Conservation (phyloP, 164 flowering plant genomes). For the Sextonia rubra region DNA sequence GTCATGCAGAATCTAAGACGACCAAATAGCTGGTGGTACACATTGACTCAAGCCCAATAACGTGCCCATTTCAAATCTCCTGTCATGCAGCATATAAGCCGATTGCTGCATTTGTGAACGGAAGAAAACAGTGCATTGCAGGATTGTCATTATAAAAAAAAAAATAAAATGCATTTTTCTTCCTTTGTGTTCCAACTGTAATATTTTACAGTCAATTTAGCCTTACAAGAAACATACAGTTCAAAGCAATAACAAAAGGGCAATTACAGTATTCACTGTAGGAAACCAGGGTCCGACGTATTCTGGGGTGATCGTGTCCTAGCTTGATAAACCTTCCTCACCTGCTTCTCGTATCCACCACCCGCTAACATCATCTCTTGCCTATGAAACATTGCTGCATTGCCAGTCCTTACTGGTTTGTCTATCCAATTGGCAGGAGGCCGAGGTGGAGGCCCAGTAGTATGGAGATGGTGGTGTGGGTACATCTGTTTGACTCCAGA, state of each 20-base stretch:
- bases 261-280: constrained; percentile 3
- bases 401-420: constrained; percentile 21
- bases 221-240: background rate
- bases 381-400: constrained; percentile 22
- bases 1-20: too few relatives aligned
- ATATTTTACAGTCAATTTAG: background rate
- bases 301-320: constrained; percentile 29
- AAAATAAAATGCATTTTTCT: background rate
- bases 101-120: background rate
- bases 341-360: constrained; percentile 36
- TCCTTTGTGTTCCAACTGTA: background rate
- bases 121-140: background rate
- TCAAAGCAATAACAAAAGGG: background rate
- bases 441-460: constrained; percentile 39
- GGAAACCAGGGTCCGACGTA: constrained; percentile 11
- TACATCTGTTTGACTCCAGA: constrained; percentile 14
- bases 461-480: constrained; percentile 20
- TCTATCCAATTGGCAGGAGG: constrained; percentile 74
- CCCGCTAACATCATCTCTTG: constrained; percentile 26
- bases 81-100: too few relatives aligned
- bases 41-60: too few relatives aligned
- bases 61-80: too few relatives aligned
- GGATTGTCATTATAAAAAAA: background rate
- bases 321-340: constrained; percentile 50
- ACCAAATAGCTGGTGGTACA: too few relatives aligned